phyloP scores from a whole-genome alignment of 2,329 filamentous ascomycete species.

The Talaromyces funiculosus region DNA sequence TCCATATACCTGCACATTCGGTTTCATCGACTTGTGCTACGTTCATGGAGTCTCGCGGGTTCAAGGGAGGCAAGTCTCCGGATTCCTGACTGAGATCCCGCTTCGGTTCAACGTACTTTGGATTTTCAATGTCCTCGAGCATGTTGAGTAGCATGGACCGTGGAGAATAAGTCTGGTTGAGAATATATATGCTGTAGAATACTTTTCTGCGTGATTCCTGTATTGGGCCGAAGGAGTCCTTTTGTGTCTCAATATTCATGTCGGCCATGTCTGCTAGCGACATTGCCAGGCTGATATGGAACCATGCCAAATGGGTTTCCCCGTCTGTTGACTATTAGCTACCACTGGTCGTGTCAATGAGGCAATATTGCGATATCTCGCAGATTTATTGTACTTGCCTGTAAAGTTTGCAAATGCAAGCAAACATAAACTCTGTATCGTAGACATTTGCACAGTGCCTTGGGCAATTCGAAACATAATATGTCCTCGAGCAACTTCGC shows the following conservation, averaged over 20 bases:
- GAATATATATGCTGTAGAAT: constrained; percentile 18
- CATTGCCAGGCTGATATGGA: constrained; percentile 13
- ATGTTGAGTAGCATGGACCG: constrained; percentile 17
- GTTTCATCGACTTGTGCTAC: background rate
- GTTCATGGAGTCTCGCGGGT: constrained; percentile 11
- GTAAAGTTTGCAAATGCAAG: constrained; percentile 19
- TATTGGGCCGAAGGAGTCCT: background rate
- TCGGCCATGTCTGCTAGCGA: constrained; percentile 9
- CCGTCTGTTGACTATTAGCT: background rate
- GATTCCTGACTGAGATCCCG: constrained; percentile 12
- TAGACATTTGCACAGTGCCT: constrained; percentile 17
- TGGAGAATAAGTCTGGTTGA: constrained; percentile 18
- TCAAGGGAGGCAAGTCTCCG: constrained; percentile 13
- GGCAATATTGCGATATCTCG: background rate
- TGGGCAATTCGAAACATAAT: constrained; percentile 20
- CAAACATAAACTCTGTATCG: constrained; percentile 22
- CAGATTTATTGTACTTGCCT: constrained; percentile 6
- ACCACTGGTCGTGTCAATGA: background rate
- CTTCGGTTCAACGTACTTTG: constrained; percentile 17
- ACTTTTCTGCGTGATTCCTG: constrained; percentile 12
- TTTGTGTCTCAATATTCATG: constrained; percentile 5
- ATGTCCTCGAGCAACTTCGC: constrained; percentile 16
- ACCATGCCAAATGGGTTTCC: constrained; percentile 13
- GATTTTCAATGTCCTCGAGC: constrained; percentile 20
- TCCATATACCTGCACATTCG: constrained; percentile 17